Evolutionary conservation across 164 flowering plant species (phyloP), one percentile per base, ranked within the genome.

Genomic region (Echeveria elegans): DNA sequence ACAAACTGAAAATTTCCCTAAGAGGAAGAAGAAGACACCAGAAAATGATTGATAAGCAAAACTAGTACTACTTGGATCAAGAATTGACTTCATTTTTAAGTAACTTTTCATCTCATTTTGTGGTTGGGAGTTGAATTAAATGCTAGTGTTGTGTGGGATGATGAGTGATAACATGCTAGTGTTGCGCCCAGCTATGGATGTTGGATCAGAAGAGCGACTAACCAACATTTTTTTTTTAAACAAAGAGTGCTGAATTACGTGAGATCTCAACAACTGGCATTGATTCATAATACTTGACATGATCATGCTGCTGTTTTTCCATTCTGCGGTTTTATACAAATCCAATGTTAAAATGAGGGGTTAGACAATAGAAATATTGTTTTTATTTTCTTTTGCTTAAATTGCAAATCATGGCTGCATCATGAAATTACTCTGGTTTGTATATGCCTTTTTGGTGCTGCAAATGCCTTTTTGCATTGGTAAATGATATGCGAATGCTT

Each of bases 211-310:
- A 26, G 61, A 26, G 19, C 32, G 23, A 8, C 30, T 8, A 53
- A 48, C 5, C 15, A 53, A 53, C n/a, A n/a, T n/a, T n/a, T n/a
- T n/a, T n/a, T 11, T 52, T 52, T 0, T 19, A 52, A 52, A 52
- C 24, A 34, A 34, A 34, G 3, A 19, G 16, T 56, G 61, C 32
- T 28, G 5, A 28, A 12, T 12, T 23, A 53, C 59, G 5, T 56
- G 19, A 56, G 31, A 26, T 56, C 61, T 28, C 61, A 28, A 28
- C 61, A 56, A 56, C 32, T 56, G 61, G 61, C 61, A 56, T 28
- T 28, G 61, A 26, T 56, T 26, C 34, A 14, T 28, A 12, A 12
- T 56, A 56, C 19, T 11, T 53, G 60, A 24, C 18, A 24, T 53
- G 30, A 56, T 56, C 8, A 52, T 7, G 58, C 26, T 21, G 58